These are phyloP conservation scores for Limnanthes douglasii DNA, from an alignment of 345 rosid species.

Conservation along the genomic window DNA sequence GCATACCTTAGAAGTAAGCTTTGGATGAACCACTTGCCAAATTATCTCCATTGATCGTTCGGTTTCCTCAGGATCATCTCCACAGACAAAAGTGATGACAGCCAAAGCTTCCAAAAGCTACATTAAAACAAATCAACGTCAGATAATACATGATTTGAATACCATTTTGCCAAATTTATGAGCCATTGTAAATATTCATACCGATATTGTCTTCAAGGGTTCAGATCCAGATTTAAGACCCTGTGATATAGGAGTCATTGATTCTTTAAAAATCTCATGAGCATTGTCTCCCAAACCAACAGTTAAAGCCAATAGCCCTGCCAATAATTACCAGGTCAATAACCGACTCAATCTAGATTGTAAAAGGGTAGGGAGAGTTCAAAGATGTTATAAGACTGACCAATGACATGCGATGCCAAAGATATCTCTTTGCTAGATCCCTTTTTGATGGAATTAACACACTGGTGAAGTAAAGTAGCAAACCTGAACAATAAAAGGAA, in stretches of 20 bases:
- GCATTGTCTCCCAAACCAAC: constrained; percentile 57
- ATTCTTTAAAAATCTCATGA: constrained; percentile 48
- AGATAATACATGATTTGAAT: too few species aligned
- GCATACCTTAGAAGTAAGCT: constrained; percentile 60
- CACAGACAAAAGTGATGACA: constrained; percentile 67
- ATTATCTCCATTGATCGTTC: constrained; percentile 74
- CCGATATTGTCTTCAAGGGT: constrained; percentile 34
- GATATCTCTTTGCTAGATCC: constrained; percentile 64
- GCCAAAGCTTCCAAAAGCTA: constrained; percentile 94
- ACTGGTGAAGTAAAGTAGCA: constrained; percentile 73
- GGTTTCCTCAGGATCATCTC: constrained; percentile 46
- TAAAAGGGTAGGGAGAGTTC: too few species aligned
- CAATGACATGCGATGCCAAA: constrained; percentile 61
- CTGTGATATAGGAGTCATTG: constrained; percentile 44
- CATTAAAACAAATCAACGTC: too few species aligned
- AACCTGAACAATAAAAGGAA: too few species aligned
- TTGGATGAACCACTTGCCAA: constrained; percentile 88
- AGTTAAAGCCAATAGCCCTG: constrained; percentile 74
- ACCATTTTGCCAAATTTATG: too few species aligned
- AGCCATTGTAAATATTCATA: too few species aligned
- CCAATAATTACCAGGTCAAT: too few species aligned
- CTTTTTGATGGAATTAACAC: constrained; percentile 45
- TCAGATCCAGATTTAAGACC: constrained; percentile 57
- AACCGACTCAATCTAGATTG: too few species aligned
- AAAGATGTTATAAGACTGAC: too few species aligned